A percentile compares a stretch with the other conserved stretches of the same genome.
These are phyloP conservation scores for Chenopodium suecicum DNA, from an alignment of 148 eudicot species.

Conservation along the genomic window DNA sequence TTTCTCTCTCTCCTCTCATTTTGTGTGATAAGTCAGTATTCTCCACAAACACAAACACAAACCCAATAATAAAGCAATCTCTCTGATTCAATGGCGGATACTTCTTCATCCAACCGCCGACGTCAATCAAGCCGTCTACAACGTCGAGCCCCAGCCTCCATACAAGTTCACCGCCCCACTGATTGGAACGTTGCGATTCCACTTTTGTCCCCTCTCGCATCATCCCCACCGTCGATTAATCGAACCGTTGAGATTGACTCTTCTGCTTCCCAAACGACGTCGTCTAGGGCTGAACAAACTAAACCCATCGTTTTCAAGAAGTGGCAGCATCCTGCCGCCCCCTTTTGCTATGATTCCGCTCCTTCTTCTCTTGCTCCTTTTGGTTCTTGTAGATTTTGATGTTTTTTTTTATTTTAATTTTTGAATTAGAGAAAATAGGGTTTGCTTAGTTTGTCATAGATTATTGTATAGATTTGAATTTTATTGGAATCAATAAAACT, in stretches of 20 bases:
- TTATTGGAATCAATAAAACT: too few relatives aligned
- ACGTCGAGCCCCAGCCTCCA: conserved; percentile 62
- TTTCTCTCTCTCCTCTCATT: not conserved
- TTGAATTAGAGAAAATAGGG: too few relatives aligned
- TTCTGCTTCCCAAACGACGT: not conserved
- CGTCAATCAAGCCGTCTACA: conserved; percentile 52
- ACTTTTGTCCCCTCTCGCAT: conserved; percentile 53
- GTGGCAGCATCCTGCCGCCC: conserved; percentile 41
- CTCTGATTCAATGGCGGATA: conserved; percentile 26
- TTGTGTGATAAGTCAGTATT: too few relatives aligned
- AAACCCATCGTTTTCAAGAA: conserved; percentile 36
- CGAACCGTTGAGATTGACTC: conserved; percentile 32
- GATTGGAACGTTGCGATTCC: conserved; percentile 80
- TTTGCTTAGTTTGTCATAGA: too few relatives aligned
- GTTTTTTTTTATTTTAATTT: too few relatives aligned
- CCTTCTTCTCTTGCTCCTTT: conserved; percentile 22
- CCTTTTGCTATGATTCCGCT: conserved; percentile 36
- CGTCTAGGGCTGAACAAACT: conserved; percentile 15
- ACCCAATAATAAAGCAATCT: too few relatives aligned
- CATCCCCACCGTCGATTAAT: conserved; percentile 44
- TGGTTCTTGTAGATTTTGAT: conserved; percentile 15
- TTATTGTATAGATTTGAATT: too few relatives aligned
- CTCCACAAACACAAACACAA: too few relatives aligned
- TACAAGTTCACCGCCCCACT: conserved; percentile 44
- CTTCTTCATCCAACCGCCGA: conserved; percentile 24